A percentile compares a stretch with the other conserved stretches of the same genome.
These are phyloP conservation scores for Chlorella sp. DNA, from an alignment of 139 green algal genomes.

Conservation along the genomic window DNA sequence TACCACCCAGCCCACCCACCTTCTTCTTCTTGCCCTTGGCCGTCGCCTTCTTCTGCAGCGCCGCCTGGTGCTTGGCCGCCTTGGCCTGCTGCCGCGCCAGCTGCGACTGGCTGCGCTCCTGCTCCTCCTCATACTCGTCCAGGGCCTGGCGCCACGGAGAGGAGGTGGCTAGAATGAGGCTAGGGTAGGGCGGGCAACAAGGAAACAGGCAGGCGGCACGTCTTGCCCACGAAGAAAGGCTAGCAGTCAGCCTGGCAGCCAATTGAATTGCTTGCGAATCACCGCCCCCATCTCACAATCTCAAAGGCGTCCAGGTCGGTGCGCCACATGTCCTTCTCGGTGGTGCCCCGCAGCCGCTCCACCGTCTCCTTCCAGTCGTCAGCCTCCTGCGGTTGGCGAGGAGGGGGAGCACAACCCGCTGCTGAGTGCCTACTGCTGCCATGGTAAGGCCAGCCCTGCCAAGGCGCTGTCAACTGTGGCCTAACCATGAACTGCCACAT, in stretches of 20 bases:
- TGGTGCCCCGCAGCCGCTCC: conserved; percentile 67
- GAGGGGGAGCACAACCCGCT: neutral
- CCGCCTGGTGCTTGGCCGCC: conserved; percentile 31
- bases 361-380: conserved; percentile 66
- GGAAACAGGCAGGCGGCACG: too few relatives aligned
- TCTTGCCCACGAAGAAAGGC: too few relatives aligned
- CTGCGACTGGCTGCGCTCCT: conserved; percentile 16
- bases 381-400: conserved; percentile 27
- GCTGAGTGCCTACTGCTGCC: too few relatives aligned
- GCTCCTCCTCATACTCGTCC: conserved; percentile 44
- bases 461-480: too few relatives aligned
- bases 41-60: conserved; percentile 47
- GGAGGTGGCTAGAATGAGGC: too few relatives aligned
- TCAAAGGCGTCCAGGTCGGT: conserved; percentile 88
- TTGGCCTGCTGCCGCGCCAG: conserved; percentile 43
- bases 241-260: too few relatives aligned
- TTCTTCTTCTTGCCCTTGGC: conserved; percentile 46
- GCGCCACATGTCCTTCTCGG: conserved; percentile 80
- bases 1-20: too few relatives aligned
- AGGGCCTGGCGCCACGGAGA: too few relatives aligned
- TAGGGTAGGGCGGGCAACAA: too few relatives aligned
- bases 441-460: too few relatives aligned
- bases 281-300: conserved; percentile 41
- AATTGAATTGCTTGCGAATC: too few relatives aligned
- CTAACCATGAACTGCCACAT: neutral